Base-by-base conservation (phyloP, 139 green algal genomes). In the Chlorella sp. region DNA sequence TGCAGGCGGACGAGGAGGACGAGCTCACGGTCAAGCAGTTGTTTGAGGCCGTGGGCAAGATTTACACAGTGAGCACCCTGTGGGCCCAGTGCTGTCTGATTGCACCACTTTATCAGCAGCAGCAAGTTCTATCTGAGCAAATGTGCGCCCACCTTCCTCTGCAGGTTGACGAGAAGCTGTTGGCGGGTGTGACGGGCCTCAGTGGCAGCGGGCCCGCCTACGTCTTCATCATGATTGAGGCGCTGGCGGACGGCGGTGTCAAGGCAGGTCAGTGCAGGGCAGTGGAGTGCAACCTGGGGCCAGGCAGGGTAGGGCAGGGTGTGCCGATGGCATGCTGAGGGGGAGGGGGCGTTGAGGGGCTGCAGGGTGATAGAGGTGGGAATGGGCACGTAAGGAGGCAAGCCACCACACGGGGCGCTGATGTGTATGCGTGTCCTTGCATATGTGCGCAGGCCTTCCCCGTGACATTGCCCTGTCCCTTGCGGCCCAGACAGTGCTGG, bases 141-240 rank as follows among this genome's bases (percentile, higher is more conserved):
- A n/a, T n/a, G n/a, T n/a, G n/a, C n/a, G n/a, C n/a, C n/a, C n/a
- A n/a, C n/a, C n/a, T n/a, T n/a, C n/a, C n/a, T n/a, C 27, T 64
- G 17, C 67, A 84, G 42, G 80, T 93, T 23, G 82, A 94, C 29
- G 94, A 98, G 81, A 93, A 91, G 73, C 82, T 98, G 64, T 83
- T 98, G 50, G 81, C 88, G 50, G 94, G 93, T 0, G 94, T 98
- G 62, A 98, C 93, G 2, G 95, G 93, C 17, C 83, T 99, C 3
- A 93, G 80, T 72, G 95, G 95, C 62, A 93, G 82, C 64, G 95
- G 95, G 0, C 95, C 95, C 2, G 95, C 95, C 5, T 99, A 97
- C 70, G 72, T 98, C 14, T 99, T 96, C 82, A 72, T 97, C 3
- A 82, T 93, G 60, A 97, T 99, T n/a, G 95, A 99, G 86, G 95